Base-by-base conservation (phyloP, 2,329 filamentous ascomycete species). In the Pseudonectria foliicola region DNA sequence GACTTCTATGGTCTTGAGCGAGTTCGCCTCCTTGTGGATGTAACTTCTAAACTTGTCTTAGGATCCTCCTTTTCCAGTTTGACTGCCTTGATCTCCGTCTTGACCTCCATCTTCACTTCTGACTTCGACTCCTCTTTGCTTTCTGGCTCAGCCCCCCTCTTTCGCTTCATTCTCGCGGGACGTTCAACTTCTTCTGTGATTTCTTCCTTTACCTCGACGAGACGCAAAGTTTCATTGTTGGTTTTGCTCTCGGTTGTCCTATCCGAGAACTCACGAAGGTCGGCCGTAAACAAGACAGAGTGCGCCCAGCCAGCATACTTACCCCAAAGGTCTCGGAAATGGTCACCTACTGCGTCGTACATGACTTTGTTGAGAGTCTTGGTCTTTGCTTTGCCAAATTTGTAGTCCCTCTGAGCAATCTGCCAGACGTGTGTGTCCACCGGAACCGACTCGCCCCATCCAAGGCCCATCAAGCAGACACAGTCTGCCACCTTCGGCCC, bases 391-490 rank as follows among this genome's bases (percentile, higher is more conserved):
- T 86, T 90, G 6, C 86, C 85, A 51, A 98, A 94, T 39, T 82
- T 88, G 64, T 98, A 98, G 60, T 98, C 92, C 34, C 92, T 74
- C 58, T 93, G 86, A 1, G 92, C 93, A 54, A 98, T 96, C 66
- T 96, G 89, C 90, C 89, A 96, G 10, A 98, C 87, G 62, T 98
- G 93, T 2, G 93, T 98, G 60, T 98, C 92, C 23, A 98, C 85
- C 0, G 92, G 92, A 2, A 98, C 89, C 3, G 89, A 81, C 61
- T 96, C 90, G 23, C 84, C 84, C 90, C 93, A 98, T 18, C 89
- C 90, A 11, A 98, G 65, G 0, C 93, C 93, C 84, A 98, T 95
- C 13, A 98, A 67, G 55, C 85, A 95, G 7, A 96, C 89, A 55
- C 93, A 98, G 57, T 98, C 93, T 6, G 92, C 85, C 1, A 98